phyloP scores from a whole-genome alignment of 352 stramenopile genomes.

The Phytophthora pinifolia region DNA sequence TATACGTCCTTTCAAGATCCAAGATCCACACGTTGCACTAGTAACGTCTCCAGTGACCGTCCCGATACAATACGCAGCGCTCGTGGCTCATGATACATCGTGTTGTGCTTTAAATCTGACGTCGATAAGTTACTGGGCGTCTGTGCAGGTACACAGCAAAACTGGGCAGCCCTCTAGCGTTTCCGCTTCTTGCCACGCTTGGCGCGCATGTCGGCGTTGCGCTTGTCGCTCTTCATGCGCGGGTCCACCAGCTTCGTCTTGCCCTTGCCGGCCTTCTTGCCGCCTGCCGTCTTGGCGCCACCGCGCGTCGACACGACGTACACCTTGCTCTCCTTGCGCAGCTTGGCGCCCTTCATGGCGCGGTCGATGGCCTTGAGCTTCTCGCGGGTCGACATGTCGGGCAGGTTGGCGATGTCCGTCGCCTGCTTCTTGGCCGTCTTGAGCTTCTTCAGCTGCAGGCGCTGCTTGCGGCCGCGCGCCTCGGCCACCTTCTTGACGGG shows the following conservation, averaged over 20 bases:
- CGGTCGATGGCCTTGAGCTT: conserved; percentile 99
- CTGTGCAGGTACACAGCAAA: conserved; percentile 28
- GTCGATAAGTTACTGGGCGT: conserved; percentile 57
- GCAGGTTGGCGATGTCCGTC: conserved; percentile 93
- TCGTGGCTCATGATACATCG: conserved; percentile 28
- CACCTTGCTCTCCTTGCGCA: conserved; percentile 94
- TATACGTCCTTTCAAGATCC: conserved; percentile 28
- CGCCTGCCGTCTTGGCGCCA: conserved; percentile 55
- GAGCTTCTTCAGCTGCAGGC: conserved; percentile 93
- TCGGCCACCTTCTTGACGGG: conserved; percentile 99
- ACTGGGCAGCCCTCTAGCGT: conserved; percentile 59
- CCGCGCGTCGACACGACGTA: conserved; percentile 94
- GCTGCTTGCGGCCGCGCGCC: conserved; percentile 95
- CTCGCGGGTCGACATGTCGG: conserved; percentile 97
- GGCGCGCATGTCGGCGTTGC: conserved; percentile 74
- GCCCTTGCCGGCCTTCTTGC: conserved; percentile 80
- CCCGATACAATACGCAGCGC: no score
- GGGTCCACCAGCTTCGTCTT: conserved; percentile 98
- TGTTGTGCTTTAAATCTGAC: conserved; percentile 29
- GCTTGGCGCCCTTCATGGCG: conserved; percentile 92
- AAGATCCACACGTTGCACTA: background rate
- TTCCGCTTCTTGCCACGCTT: conserved; percentile 90
- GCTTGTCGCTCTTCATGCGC: conserved; percentile 97
- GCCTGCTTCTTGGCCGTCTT: conserved; percentile 98
- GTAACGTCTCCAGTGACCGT: no score